Base-by-base conservation (phyloP, 1,139 yeast species). In the Saccharomycopsis phalli region DNA sequence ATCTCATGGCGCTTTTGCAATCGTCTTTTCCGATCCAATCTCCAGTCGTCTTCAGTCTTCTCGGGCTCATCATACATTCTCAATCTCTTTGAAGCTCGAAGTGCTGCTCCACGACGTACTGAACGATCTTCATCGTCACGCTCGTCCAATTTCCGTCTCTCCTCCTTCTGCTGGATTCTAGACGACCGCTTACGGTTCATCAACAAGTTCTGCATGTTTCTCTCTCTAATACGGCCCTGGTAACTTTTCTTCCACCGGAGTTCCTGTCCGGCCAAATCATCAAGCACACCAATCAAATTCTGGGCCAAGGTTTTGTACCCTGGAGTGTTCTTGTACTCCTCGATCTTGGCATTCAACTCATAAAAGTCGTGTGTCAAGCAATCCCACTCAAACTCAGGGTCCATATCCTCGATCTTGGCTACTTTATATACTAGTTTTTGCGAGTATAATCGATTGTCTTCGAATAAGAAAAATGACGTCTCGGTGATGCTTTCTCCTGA, bases 131-230 rank as follows among this genome's bases (percentile, higher is more conserved):
- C 55, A 37, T 43, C 41, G 23, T 41, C 41, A 32, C 53, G 52
- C 17, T 52, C 54, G 26, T 56, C 57, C 21, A 41, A 39, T 36
- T 57, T 61, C 37, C 57, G 59, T 38, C 66, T 68, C 44, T 63
- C 65, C 48, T 69, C 75, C 50, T 65, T 69, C 21, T 73, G 70
- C 51, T 68, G 71, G 30, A 69, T 53, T 53, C 76, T 58, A 5
- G 71, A 64, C 3, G 74, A 68, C 46, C 71, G 60, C 50, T 69
- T 70, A 47, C 75, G 57, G 11, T 74, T 66, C 10, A 71, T 69
- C 47, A 72, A 60, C 39, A 72, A 56, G 34, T 64, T 67, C 23
- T 64, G 62, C 57, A 71, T 55, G 50, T 69, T 74, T 36, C 63
- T 61, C 47, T 71, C 78, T 49, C 65, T 69, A 48, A 61, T 59